Evolutionary conservation across 805 yeast genomes (phyloP).

Genomic region (Ogataea neopini): DNA sequence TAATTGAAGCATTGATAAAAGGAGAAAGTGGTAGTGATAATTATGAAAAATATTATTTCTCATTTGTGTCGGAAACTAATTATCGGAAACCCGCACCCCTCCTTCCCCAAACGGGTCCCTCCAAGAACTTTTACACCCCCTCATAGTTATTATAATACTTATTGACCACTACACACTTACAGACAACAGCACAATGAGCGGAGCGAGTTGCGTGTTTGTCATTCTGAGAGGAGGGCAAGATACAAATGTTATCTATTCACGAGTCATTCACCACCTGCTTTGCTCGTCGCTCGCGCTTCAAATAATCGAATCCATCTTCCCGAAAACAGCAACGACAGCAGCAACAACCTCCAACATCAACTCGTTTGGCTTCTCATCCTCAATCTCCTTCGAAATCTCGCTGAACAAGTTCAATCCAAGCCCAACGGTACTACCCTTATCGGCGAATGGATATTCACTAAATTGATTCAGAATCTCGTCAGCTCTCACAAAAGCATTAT

Average conservation of each 20-base stretch:
- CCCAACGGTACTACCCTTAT: constrained; percentile 60
- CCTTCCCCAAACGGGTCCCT: too few relatives aligned
- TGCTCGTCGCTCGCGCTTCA: constrained; percentile 32
- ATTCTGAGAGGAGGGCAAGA: too few relatives aligned
- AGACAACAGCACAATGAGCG: too few relatives aligned
- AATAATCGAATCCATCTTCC: constrained; percentile 88
- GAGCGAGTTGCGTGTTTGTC: too few relatives aligned
- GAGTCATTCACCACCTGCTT: not conserved
- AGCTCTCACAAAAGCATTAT: constrained; percentile 90
- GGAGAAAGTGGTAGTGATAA: not conserved
- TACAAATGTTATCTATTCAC: too few relatives aligned
- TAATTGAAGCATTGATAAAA: constrained; percentile 2
- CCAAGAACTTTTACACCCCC: too few relatives aligned
- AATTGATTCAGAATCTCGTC: constrained; percentile 84
- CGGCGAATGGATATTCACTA: constrained; percentile 77
- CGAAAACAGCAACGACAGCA: constrained; percentile 86
- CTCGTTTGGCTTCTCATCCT: constrained; percentile 49
- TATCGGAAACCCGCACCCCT: too few relatives aligned
- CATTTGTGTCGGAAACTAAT: too few relatives aligned
- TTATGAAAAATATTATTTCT: too few relatives aligned
- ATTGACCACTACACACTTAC: too few relatives aligned
- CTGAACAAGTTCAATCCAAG: constrained; percentile 67
- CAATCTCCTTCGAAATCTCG: constrained; percentile 51
- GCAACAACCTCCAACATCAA: constrained; percentile 86
- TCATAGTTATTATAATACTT: too few relatives aligned